A percentile compares a stretch with the other conserved stretches of the same genome.
phyloP scores from a whole-genome alignment of 305 asterid genomes.

The Euphrasia arctica region DNA sequence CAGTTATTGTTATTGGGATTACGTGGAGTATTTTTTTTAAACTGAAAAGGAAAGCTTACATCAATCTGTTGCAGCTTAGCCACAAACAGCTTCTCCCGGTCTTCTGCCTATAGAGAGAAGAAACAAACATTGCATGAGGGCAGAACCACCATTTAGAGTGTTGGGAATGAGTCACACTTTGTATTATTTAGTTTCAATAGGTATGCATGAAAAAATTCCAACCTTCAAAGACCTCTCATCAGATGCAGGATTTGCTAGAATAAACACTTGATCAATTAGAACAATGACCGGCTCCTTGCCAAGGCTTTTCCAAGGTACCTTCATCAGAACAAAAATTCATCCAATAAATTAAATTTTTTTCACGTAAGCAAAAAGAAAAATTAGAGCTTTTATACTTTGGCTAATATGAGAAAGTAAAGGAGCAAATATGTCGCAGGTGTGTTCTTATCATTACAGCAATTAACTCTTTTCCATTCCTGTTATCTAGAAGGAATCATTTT shows the following conservation, averaged over 20 bases:
- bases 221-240: constrained; percentile 84
- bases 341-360: constrained; percentile 6
- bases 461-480: constrained; percentile 13
- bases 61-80: constrained; percentile 96
- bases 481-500: background rate
- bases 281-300: constrained; percentile 99
- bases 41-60: constrained; percentile 41
- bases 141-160: constrained; percentile 9
- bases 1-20: constrained; percentile 11
- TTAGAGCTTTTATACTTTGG: constrained; percentile 15
- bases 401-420: constrained; percentile 10
- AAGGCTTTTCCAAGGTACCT: constrained; percentile 99
- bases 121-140: constrained; percentile 26
- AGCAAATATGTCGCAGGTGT: constrained; percentile 1
- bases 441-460: constrained; percentile 9
- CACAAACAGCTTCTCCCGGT: constrained; percentile 80
- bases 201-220: constrained; percentile 25
- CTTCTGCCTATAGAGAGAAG: constrained; percentile 65
- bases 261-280: constrained; percentile 89
- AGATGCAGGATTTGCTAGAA: constrained; percentile 83
- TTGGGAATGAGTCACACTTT: constrained; percentile 12
- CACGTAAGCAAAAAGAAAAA: background rate
- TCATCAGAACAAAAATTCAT: constrained; percentile 21
- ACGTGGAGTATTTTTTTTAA: constrained; percentile 4
- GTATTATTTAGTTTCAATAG: constrained; percentile 15